Percentiles rank a stretch among this genome's conserved stretches.
These are phyloP conservation scores for Ambrosia artemisiifolia DNA, from an alignment of 129 eudicot genomes.

Conservation along the genomic window DNA sequence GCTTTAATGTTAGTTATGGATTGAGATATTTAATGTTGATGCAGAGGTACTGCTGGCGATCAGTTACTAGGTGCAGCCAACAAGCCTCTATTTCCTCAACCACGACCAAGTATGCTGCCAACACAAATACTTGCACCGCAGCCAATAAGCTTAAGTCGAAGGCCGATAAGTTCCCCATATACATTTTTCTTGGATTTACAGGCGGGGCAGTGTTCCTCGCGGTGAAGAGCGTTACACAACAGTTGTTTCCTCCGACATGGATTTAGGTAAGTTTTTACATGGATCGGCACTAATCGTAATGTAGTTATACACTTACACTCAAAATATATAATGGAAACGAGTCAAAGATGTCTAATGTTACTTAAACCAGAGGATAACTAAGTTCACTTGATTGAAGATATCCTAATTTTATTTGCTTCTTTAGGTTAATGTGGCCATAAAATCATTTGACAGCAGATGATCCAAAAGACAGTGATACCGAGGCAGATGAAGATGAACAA, in stretches of 20 bases:
- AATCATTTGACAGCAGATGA: constrained; percentile 52
- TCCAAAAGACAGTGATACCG: constrained; percentile 48
- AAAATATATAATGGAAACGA: neutral
- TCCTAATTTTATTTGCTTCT: neutral
- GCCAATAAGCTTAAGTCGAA: constrained; percentile 25
- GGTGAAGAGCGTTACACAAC: constrained; percentile 18
- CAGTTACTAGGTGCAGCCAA: constrained; percentile 14
- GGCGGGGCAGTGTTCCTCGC: constrained; percentile 36
- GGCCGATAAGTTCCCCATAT: constrained; percentile 31
- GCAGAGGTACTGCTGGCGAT: constrained; percentile 16
- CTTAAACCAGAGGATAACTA: neutral
- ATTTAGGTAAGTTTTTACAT: constrained; percentile 49
- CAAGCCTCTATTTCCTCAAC: constrained; percentile 18
- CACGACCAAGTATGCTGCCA: constrained; percentile 7
- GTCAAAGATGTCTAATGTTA: neutral
- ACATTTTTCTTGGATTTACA: constrained; percentile 34
- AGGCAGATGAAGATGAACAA: constrained; percentile 45
- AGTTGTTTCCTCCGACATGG: constrained; percentile 55
- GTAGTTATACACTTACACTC: neutral
- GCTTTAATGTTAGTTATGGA: constrained; percentile 23
- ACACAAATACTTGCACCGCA: neutral
- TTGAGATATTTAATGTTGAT: neutral
- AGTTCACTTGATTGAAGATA: neutral
- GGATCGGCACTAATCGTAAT: neutral
- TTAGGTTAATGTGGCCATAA: neutral